phyloP scores from a whole-genome alignment of 768 basidiomycete genomes.

The Calocybe cyanea region DNA sequence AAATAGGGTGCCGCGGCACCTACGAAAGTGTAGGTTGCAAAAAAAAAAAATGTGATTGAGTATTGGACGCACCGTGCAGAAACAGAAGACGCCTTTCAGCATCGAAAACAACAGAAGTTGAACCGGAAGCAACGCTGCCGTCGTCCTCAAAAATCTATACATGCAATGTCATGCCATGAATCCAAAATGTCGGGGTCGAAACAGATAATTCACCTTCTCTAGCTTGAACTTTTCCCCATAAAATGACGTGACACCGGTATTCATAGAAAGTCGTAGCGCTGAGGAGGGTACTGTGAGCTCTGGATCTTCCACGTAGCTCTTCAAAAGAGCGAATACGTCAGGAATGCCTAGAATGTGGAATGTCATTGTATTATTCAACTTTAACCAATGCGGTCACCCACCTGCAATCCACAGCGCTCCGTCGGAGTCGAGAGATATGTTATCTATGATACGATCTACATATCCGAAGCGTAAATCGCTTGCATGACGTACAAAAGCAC shows the following conservation, averaged over 20 bases:
- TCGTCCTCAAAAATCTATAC: constrained; percentile 65
- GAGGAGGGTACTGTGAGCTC: constrained; percentile 40
- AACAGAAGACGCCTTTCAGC: constrained; percentile 45
- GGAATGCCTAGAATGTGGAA: constrained; percentile 36
- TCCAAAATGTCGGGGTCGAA: neutral
- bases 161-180: constrained; percentile 8
- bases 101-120: constrained; percentile 58
- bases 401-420: constrained; percentile 65
- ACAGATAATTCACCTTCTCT: constrained; percentile 41
- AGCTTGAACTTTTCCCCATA: constrained; percentile 59
- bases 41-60: neutral
- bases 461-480: constrained; percentile 1
- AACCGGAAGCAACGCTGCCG: constrained; percentile 51
- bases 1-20: constrained; percentile 10
- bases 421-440: constrained; percentile 53
- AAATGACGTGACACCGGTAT: constrained; percentile 46
- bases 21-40: neutral
- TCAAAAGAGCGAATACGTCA: constrained; percentile 26
- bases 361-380: neutral
- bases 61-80: constrained; percentile 46
- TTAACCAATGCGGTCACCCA: constrained; percentile 14
- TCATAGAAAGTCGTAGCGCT: constrained; percentile 49
- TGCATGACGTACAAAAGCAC: neutral
- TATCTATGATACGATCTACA: constrained; percentile 56
- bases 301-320: constrained; percentile 41